phyloP scores from a whole-genome alignment of 306 rosid species.

The Luffa acutangula region DNA sequence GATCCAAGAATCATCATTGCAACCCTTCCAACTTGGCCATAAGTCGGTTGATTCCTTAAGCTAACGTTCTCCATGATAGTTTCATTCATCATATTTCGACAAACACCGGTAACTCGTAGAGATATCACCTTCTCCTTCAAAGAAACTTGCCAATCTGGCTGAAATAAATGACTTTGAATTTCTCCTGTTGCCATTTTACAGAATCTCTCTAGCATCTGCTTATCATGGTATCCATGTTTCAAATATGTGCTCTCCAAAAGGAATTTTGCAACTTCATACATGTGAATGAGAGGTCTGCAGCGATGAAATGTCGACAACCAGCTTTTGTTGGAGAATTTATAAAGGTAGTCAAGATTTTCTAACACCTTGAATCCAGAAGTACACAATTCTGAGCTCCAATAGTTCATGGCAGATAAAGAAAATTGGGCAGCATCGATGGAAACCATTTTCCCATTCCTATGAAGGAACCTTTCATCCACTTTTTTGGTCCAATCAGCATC shows the following conservation, averaged over 20 bases:
- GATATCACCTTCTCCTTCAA: conserved; percentile 23
- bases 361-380: conserved; percentile 42
- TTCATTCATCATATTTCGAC: conserved; percentile 17
- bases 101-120: conserved; percentile 27
- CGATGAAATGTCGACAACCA: conserved; percentile 8
- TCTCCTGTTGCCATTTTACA: conserved; percentile 12
- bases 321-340: conserved; percentile 12
- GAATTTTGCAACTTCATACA: conserved; percentile 36
- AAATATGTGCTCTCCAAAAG: conserved; percentile 28
- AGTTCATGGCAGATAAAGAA: conserved; percentile 26
- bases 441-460: conserved; percentile 27
- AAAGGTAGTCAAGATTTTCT: conserved; percentile 29
- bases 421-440: conserved; percentile 23
- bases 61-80: conserved; percentile 17
- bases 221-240: background rate
- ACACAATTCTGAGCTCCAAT: conserved; percentile 45
- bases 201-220: conserved; percentile 10
- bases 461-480: conserved; percentile 17
- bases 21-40: conserved; percentile 42
- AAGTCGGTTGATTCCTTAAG: conserved; percentile 11
- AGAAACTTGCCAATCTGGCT: conserved; percentile 31
- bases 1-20: conserved; percentile 38
- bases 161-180: conserved; percentile 18
- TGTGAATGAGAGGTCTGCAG: conserved; percentile 24
- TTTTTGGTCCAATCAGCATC: conserved; percentile 48